Percentiles rank a stretch among this genome's conserved stretches.
Conservation (phyloP, 2,329 filamentous ascomycete genomes). For the Cladobotryum mycophilum region DNA sequence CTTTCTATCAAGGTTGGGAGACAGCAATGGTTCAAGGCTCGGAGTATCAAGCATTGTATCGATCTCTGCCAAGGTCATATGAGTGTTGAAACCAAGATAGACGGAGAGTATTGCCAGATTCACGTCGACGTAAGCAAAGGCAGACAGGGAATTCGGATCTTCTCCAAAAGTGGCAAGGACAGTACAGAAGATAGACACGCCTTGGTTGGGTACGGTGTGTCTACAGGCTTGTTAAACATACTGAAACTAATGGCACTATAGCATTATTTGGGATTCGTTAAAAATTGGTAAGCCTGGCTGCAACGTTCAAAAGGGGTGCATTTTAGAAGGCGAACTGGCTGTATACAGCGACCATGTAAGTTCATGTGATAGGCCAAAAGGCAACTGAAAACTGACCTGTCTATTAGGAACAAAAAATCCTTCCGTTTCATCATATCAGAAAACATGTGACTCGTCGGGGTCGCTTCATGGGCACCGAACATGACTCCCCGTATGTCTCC, state of each 20-base stretch:
- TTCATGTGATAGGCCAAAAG: background rate
- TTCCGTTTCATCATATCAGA: constrained; percentile 76
- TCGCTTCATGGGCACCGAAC: constrained; percentile 56
- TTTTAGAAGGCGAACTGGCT: constrained; percentile 77
- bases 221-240: background rate
- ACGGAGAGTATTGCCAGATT: constrained; percentile 86
- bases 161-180: constrained; percentile 88
- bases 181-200: constrained; percentile 64
- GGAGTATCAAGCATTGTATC: constrained; percentile 69
- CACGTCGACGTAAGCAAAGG: constrained; percentile 63
- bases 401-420: constrained; percentile 49
- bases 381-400: background rate
- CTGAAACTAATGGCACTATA: constrained; percentile 17
- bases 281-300: constrained; percentile 53
- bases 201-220: constrained; percentile 46
- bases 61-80: constrained; percentile 56
- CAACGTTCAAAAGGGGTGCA: constrained; percentile 58
- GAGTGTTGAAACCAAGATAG: constrained; percentile 76
- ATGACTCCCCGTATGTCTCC: constrained; percentile 58
- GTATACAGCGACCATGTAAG: constrained; percentile 62
- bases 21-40: constrained; percentile 57
- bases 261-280: constrained; percentile 58
- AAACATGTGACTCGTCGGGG: constrained; percentile 74
- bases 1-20: constrained; percentile 60
- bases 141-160: constrained; percentile 62